Percentiles rank a stretch among this genome's conserved stretches.
These are phyloP conservation scores for Nakaseomyces kungkrabaensis DNA, from an alignment of 1,139 yeast genomes.

Conservation along the genomic window DNA sequence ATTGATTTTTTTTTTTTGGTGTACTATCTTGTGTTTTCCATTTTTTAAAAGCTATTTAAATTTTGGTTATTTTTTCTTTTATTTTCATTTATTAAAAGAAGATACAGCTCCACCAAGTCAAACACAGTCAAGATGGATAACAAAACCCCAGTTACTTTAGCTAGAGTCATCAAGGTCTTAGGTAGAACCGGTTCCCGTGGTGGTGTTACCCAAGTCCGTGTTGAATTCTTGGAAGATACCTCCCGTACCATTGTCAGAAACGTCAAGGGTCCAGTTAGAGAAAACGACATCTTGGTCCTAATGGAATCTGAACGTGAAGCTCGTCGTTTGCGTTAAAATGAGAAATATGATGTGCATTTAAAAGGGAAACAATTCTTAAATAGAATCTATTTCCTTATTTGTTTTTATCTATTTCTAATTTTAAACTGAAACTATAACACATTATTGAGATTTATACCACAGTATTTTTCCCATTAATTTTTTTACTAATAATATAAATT, in stretches of 20 bases:
- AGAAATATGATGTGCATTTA: not conserved
- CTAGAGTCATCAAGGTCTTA: conserved; percentile 98
- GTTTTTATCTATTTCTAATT: not conserved
- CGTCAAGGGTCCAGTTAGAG: conserved; percentile 99
- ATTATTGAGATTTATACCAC: not conserved
- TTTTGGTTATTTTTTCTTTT: not conserved
- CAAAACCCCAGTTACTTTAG: conserved; percentile 96
- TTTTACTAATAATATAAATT: conserved; percentile 1
- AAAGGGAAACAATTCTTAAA: not conserved
- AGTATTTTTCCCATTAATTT: not conserved
- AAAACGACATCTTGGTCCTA: conserved; percentile 95
- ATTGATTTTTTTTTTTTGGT: not conserved
- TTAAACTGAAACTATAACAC: not conserved
- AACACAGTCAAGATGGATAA: conserved; percentile 42
- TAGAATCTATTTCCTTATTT: not conserved
- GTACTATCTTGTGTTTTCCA: too few species aligned
- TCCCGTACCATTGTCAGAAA: conserved; percentile 99
- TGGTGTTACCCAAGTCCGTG: conserved; percentile 99
- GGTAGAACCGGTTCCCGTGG: conserved; percentile 99
- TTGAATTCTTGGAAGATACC: conserved; percentile 96
- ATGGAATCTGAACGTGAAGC: conserved; percentile 99
- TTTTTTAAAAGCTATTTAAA: not conserved
- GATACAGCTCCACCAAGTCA: conserved; percentile 5
- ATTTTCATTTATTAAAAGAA: not conserved
- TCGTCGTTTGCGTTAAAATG: conserved; percentile 44